Evolutionary conservation across 208 protist species (phyloP).

Genomic region (Hexamita inflata): DNA sequence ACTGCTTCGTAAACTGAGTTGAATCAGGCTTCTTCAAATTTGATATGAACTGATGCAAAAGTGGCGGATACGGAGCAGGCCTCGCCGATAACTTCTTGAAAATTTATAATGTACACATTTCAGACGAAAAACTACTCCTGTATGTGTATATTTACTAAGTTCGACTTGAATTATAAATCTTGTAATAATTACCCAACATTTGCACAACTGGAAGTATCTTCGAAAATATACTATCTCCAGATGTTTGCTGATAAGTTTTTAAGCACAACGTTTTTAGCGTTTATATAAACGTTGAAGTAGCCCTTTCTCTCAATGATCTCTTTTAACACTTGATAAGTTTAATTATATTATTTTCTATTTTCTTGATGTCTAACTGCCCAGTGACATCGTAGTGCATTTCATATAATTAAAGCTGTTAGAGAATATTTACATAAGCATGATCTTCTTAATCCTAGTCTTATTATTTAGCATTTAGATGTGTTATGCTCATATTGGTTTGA

Average conservation of each 20-base stretch:
- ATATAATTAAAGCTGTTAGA: not conserved
- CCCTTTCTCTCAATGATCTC: not conserved
- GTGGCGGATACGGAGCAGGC: not conserved
- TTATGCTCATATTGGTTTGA: too few relatives aligned
- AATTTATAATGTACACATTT: too few relatives aligned
- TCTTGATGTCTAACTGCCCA: not conserved
- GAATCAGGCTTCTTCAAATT: not conserved
- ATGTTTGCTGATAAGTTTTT: not conserved
- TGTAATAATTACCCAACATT: not conserved
- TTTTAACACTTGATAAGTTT: not conserved
- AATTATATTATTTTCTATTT: not conserved
- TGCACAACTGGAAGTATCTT: not conserved
- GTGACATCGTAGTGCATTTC: not conserved
- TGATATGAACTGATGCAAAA: not conserved
- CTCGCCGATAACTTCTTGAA: not conserved
- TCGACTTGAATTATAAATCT: not conserved
- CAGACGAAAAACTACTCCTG: too few relatives aligned
- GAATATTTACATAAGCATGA: not conserved
- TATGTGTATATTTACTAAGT: too few relatives aligned
- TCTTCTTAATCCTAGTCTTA: too few relatives aligned
- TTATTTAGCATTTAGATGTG: too few relatives aligned
- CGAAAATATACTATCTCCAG: not conserved
- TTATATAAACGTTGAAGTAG: not conserved
- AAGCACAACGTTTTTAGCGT: too few relatives aligned
- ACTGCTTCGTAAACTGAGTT: not conserved